Evolutionary conservation across 2,329 filamentous ascomycete species (phyloP).

Genomic region (Zopfia rhizophila): DNA sequence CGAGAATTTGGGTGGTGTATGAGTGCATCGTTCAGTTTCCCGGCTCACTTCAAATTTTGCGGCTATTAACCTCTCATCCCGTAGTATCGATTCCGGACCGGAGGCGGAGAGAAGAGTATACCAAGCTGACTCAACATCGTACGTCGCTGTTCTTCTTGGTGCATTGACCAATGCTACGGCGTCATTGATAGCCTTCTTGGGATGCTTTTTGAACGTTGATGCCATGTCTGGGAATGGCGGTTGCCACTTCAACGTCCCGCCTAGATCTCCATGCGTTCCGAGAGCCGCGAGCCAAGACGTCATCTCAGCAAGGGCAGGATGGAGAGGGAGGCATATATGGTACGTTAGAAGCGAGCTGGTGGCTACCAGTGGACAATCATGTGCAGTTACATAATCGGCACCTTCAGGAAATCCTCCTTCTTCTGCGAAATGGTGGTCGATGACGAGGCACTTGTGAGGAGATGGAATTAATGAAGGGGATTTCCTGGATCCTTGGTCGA

Average conservation of each 20-base stretch:
- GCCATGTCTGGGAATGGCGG: slow-evolving; percentile 74
- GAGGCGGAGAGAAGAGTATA: slow-evolving; percentile 63
- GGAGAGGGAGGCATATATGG: slow-evolving; percentile 68
- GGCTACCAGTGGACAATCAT: slow-evolving; percentile 71
- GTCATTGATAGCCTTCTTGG: slow-evolving; percentile 71
- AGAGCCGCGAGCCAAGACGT: slow-evolving; percentile 70
- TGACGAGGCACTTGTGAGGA: slow-evolving; percentile 65
- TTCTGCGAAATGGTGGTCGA: slow-evolving; percentile 71
- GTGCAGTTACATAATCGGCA: slow-evolving; percentile 68
- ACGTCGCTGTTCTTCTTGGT: slow-evolving; percentile 69
- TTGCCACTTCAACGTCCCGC: slow-evolving; percentile 72
- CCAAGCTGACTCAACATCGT: slow-evolving; percentile 71
- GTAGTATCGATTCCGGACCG: slow-evolving; percentile 63
- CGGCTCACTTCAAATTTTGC: slow-evolving; percentile 69
- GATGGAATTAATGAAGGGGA: slow-evolving; percentile 64
- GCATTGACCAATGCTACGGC: slow-evolving; percentile 73
- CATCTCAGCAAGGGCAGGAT: slow-evolving; percentile 63
- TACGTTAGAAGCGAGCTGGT: slow-evolving; percentile 73
- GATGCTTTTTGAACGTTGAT: slow-evolving; percentile 67
- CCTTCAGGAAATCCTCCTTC: slow-evolving; percentile 68
- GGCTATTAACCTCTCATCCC: slow-evolving; percentile 60
- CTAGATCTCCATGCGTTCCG: slow-evolving; percentile 74
- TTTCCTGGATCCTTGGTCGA: slow-evolving; percentile 72
- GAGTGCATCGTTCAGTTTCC: slow-evolving; percentile 71
- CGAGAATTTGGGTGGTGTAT: slow-evolving; percentile 71